phyloP scores from a whole-genome alignment of 495 filamentous ascomycete genomes.

The Aspergillus cavernicola region DNA sequence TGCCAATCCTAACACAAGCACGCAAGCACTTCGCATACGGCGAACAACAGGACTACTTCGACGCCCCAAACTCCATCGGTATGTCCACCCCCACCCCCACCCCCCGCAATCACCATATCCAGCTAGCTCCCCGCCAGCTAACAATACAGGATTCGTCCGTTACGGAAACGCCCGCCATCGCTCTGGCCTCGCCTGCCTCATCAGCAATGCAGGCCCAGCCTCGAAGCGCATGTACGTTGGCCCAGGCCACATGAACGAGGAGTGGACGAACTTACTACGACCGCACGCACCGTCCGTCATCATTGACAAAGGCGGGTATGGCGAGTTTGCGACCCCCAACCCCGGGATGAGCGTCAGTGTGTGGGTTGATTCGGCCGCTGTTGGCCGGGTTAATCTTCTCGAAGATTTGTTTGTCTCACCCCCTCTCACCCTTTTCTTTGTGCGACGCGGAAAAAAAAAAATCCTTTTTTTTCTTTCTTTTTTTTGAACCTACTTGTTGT shows the following conservation, averaged over 20 bases:
- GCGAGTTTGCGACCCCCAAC: slow-evolving; percentile 1
- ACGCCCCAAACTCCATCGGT: slow-evolving; percentile 61
- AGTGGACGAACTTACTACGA: slow-evolving; percentile 9
- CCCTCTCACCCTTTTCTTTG: too few relatives aligned
- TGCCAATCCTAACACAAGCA: slow-evolving; percentile 57
- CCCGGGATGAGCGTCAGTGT: slow-evolving; percentile 1
- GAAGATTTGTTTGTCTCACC: neutral
- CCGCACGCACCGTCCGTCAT: neutral
- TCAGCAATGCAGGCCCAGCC: slow-evolving; percentile 1
- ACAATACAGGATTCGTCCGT: slow-evolving; percentile 9
- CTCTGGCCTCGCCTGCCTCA: slow-evolving; percentile 9
- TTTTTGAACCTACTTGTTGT: too few relatives aligned
- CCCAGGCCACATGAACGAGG: neutral
- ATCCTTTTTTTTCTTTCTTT: too few relatives aligned
- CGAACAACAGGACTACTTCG: slow-evolving; percentile 65
- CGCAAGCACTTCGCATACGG: slow-evolving; percentile 67
- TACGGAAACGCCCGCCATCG: slow-evolving; percentile 14
- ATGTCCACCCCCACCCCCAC: slow-evolving; percentile 3
- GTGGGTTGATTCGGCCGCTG: slow-evolving; percentile 2
- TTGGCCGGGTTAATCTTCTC: neutral
- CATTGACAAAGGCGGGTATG: slow-evolving; percentile 8
- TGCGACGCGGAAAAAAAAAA: too few relatives aligned
- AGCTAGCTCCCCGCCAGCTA: neutral
- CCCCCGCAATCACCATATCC: neutral
- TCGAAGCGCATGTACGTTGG: slow-evolving; percentile 14